Base-by-base conservation (phyloP, 352 stramenopile species). In the Globisporangium abappressorium region DNA sequence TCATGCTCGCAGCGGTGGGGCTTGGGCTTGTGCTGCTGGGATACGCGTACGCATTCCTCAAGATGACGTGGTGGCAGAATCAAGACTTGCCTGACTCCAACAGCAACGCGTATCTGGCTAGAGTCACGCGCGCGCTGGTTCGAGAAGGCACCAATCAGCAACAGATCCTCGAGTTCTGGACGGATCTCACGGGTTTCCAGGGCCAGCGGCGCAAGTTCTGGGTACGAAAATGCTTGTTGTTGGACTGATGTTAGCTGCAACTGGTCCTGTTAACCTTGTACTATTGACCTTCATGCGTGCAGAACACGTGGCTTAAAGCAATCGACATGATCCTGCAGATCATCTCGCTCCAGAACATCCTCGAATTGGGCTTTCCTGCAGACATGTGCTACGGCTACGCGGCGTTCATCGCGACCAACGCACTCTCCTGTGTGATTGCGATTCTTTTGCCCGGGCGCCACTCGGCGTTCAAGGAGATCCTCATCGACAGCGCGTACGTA, bases 171-270 rank as follows among this genome's bases (percentile, higher is more conserved):
- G 24, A 33, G 20, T 74, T 76, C 22, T 78, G 66, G 66, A 41
- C 28, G 43, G 72, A 81, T 11, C 30, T 84, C 20, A 75, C 70
- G 7, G 62, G 43, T 2, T 72, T 75, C 41, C 63, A 77, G 11
- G 76, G 79, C 5, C 57, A 53, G 20, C 72, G 81, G 26, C 70
- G 79, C 20, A 86, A 86, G 51, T 72, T 74, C 53, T 86, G 79
- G 76, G 79, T 86, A 70, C 36, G 69, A 56, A 2, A 20, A 18
- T 56, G 30, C 30, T 33, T 33, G 30, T 6, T 33, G 30, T 33
- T 33, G 30, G 5, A 33, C 30, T 33, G 5, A 4, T 26, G 24
- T 33, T 33, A 0, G 30, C 30, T 33, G 30, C 3, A 33, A 5
- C 3, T 33, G 30, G 30, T 33, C 30, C 30, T 33, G 30, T 5